Percentiles rank a stretch among this genome's conserved stretches.
These are phyloP conservation scores for Colletotrichum brevisporum DNA, from an alignment of 2,329 filamentous ascomycete genomes.

Conservation along the genomic window DNA sequence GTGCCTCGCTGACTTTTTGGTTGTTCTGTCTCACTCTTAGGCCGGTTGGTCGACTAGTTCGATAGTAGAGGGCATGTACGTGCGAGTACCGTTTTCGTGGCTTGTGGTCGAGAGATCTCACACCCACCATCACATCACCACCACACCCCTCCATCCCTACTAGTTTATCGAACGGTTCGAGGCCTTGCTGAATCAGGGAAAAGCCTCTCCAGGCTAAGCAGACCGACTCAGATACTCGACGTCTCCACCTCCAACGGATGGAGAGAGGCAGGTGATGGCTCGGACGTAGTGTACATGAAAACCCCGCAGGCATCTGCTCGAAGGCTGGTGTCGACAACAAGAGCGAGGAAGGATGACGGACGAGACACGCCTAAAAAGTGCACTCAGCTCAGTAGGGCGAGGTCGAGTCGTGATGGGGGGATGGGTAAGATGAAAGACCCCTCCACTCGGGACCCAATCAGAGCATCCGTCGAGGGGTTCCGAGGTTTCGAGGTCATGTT, in stretches of 20 bases:
- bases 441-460: slow-evolving; percentile 9
- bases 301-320: slow-evolving; percentile 19
- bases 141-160: slow-evolving; percentile 35
- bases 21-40: slow-evolving; percentile 22
- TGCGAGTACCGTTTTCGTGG: slow-evolving; percentile 16
- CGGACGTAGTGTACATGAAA: slow-evolving; percentile 14
- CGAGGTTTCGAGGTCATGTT: slow-evolving; percentile 14
- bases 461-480: background rate
- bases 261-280: slow-evolving; percentile 28
- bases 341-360: slow-evolving; percentile 1
- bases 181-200: slow-evolving; percentile 35
- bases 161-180: slow-evolving; percentile 37
- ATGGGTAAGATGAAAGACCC: slow-evolving; percentile 26
- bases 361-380: background rate
- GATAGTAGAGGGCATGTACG: slow-evolving; percentile 15
- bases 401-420: slow-evolving; percentile 26
- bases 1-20: slow-evolving; percentile 21
- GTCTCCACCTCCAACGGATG: slow-evolving; percentile 28
- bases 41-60: slow-evolving; percentile 9
- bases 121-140: slow-evolving; percentile 25
- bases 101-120: slow-evolving; percentile 12
- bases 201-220: slow-evolving; percentile 14
- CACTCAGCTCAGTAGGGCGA: background rate
- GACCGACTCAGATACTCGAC: slow-evolving; percentile 23
- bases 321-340: background rate